Conservation (phyloP, 805 yeast species). For the Priceomyces melissophilus region DNA sequence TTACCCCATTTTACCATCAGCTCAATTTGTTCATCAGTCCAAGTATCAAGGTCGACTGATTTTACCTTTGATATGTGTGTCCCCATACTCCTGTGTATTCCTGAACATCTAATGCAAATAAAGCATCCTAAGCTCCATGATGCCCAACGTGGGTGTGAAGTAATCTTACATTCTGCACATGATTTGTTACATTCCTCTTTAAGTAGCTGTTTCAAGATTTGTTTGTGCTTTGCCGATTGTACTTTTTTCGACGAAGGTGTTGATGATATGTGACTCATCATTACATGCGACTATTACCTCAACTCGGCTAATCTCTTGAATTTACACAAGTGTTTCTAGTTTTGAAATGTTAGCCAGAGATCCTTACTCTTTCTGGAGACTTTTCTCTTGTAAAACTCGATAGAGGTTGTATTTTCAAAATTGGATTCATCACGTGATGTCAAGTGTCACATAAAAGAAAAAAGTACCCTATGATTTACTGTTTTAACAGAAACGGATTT, state of each 20-base stretch:
- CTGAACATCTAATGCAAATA: slow-evolving; percentile 92
- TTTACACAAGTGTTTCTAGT: no score
- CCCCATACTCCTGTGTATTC: slow-evolving; percentile 92
- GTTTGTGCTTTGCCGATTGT: slow-evolving; percentile 56
- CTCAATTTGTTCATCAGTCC: slow-evolving; percentile 91
- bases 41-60: slow-evolving; percentile 89
- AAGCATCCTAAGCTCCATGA: slow-evolving; percentile 94
- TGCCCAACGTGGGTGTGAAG: slow-evolving; percentile 96
- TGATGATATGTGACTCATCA: slow-evolving; percentile 11
- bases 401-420: no score
- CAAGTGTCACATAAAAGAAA: no score
- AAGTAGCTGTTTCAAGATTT: slow-evolving; percentile 69
- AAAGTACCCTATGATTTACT: no score
- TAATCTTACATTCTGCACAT: slow-evolving; percentile 90
- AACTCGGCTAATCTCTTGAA: not conserved
- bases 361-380: no score
- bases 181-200: slow-evolving; percentile 71
- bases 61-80: slow-evolving; percentile 92
- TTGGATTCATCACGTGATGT: no score
- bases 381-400: no score
- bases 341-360: no score
- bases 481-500: no score
- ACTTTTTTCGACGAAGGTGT: slow-evolving; percentile 44
- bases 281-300: not conserved
- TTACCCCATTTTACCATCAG: slow-evolving; percentile 88